Conservation (phyloP, 164 flowering plant species). For the Annona cherimola region DNA sequence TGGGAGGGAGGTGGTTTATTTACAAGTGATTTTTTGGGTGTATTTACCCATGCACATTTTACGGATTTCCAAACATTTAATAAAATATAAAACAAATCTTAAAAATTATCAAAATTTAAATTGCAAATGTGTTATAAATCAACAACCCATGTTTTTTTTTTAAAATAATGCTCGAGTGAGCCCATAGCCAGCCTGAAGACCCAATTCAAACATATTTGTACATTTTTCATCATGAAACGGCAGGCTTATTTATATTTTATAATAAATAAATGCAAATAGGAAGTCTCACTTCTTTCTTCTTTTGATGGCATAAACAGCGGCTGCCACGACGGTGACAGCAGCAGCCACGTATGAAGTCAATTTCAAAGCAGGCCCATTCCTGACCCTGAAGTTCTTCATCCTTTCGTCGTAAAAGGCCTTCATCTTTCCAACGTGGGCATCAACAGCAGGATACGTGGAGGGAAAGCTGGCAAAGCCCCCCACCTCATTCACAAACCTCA, state of each 20-base stretch:
- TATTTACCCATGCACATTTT: no score
- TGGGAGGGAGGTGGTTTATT: no score
- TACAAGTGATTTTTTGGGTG: no score
- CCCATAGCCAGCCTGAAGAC: no score
- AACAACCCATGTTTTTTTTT: no score
- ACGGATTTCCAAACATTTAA: no score
- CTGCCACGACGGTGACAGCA: neutral
- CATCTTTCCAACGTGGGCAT: conserved; percentile 1
- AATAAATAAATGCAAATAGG: neutral
- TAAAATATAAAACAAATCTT: no score
- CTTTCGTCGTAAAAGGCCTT: conserved; percentile 1
- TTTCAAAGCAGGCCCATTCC: neutral
- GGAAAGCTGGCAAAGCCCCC: conserved; percentile 4
- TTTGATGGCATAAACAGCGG: neutral
- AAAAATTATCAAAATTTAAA: no score
- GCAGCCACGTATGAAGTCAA: conserved; percentile 4
- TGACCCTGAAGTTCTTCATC: conserved; percentile 7
- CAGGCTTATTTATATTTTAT: neutral
- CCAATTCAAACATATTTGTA: no score
- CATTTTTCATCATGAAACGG: neutral
- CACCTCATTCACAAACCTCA: conserved; percentile 6
- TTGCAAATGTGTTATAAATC: no score
- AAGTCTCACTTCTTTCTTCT: neutral
- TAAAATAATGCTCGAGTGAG: no score
- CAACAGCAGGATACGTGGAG: conserved; percentile 10